phyloP scores from a whole-genome alignment of 129 eudicot species.

The Artemisia annua region DNA sequence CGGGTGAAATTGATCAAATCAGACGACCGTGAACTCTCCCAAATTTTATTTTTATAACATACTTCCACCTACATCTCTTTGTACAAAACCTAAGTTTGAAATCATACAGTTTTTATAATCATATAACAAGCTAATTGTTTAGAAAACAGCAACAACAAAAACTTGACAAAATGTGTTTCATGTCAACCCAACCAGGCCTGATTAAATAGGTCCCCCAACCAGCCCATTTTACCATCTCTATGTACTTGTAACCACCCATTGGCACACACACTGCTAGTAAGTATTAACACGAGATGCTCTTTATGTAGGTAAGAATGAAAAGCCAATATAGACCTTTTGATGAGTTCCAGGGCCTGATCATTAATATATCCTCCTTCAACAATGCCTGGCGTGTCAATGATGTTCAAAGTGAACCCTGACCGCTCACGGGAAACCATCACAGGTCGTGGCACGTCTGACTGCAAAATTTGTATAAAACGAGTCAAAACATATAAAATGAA shows the following conservation, averaged over 20 bases:
- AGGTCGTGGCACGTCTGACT: conserved; percentile 85
- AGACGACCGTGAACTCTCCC: not conserved
- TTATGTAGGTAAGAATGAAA: not conserved
- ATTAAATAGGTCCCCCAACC: no score
- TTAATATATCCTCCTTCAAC: conserved; percentile 92
- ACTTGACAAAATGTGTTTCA: no score
- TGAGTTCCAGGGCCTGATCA: conserved; percentile 66
- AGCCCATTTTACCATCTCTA: not conserved
- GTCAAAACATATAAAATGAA: conserved; percentile 4
- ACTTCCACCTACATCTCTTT: no score
- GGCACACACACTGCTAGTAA: conserved; percentile 8
- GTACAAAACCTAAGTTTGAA: no score
- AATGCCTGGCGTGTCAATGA: conserved; percentile 92
- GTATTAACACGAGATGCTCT: not conserved
- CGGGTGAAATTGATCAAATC: not conserved
- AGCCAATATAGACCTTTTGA: conserved; percentile 59
- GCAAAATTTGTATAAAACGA: conserved; percentile 24
- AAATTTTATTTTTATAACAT: not conserved
- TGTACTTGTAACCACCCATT: conserved; percentile 4
- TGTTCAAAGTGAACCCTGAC: conserved; percentile 79
- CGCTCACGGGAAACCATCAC: conserved; percentile 80
- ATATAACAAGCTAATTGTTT: no score
- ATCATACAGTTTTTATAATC: no score
- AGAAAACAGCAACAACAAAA: no score
- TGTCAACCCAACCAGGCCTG: no score